These are phyloP conservation scores for Aureobasidium zeae DNA, from an alignment of 2,329 filamentous ascomycete genomes.

Conservation along the genomic window DNA sequence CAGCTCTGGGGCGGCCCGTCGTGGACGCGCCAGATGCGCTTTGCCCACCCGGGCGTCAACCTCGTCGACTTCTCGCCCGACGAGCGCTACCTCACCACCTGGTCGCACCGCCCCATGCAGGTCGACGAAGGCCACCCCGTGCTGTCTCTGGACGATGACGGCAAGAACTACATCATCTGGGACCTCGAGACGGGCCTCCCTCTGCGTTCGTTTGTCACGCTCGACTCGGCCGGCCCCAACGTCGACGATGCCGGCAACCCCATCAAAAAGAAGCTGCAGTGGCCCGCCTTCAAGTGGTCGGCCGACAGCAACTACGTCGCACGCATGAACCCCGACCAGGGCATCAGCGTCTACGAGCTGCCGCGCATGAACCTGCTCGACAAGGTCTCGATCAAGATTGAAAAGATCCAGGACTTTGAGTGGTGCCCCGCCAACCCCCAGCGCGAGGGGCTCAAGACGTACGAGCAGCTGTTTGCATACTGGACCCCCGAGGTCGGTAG, in stretches of 20 bases:
- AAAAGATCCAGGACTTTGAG: constrained; percentile 94
- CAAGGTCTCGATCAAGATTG: constrained; percentile 89
- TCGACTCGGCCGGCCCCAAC: constrained; percentile 61
- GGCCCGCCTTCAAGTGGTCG: constrained; percentile 99
- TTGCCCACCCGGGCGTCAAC: constrained; percentile 91
- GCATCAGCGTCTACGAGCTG: constrained; percentile 84
- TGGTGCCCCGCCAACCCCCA: constrained; percentile 81
- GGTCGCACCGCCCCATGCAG: constrained; percentile 88
- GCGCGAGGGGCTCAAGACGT: constrained; percentile 76
- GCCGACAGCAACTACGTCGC: constrained; percentile 95
- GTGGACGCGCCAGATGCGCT: constrained; percentile 85
- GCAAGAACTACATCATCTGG: constrained; percentile 99
- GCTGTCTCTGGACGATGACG: constrained; percentile 71
- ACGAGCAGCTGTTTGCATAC: constrained; percentile 95
- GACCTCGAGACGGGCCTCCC: constrained; percentile 84
- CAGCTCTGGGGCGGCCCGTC: constrained; percentile 90
- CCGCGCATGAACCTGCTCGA: constrained; percentile 83
- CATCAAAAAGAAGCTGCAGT: constrained; percentile 85
- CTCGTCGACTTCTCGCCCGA: constrained; percentile 89
- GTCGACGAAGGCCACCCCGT: constrained; percentile 85
- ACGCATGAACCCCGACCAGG: constrained; percentile 75
- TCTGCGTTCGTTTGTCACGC: constrained; percentile 83
- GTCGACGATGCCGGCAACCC: constrained; percentile 54
- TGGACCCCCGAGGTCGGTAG: constrained; percentile 98
- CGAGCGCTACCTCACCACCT: constrained; percentile 91